Evolutionary conservation across 1,284 basidiomycete species (phyloP).

Genomic region (Exsudoporus floridanus): DNA sequence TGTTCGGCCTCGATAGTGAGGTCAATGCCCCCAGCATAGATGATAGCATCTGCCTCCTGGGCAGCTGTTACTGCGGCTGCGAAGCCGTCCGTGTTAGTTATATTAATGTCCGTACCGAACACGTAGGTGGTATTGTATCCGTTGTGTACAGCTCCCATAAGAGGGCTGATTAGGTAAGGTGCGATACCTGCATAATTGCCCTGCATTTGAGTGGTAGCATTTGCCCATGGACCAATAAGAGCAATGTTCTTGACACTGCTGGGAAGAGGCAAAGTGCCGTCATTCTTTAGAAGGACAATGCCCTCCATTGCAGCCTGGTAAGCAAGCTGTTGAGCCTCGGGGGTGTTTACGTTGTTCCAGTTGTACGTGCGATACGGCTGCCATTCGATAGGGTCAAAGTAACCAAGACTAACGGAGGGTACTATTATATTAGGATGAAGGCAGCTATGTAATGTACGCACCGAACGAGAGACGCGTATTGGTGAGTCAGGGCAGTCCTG

Average conservation of each 20-base stretch:
- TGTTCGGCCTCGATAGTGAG: slow-evolving; percentile 52
- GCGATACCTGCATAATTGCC: slow-evolving; percentile 55
- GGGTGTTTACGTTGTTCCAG: slow-evolving; percentile 50
- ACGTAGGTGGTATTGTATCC: slow-evolving; percentile 47
- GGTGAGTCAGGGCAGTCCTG: slow-evolving; percentile 42
- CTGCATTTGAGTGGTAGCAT: slow-evolving; percentile 56
- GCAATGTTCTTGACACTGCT: slow-evolving; percentile 45
- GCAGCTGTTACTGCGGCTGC: slow-evolving; percentile 65
- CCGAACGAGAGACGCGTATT: slow-evolving; percentile 53
- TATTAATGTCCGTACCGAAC: slow-evolving; percentile 43
- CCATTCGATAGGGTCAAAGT: slow-evolving; percentile 49
- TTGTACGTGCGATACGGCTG: slow-evolving; percentile 52
- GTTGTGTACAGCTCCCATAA: slow-evolving; percentile 46
- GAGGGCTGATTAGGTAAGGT: slow-evolving; percentile 54
- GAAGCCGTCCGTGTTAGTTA: slow-evolving; percentile 44
- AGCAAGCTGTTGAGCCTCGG: slow-evolving; percentile 48
- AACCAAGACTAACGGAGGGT: slow-evolving; percentile 43
- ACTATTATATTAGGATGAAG: too few relatives aligned
- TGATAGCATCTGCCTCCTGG: slow-evolving; percentile 55
- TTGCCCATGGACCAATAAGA: slow-evolving; percentile 54
- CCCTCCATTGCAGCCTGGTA: slow-evolving; percentile 25
- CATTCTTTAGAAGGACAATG: slow-evolving; percentile 13
- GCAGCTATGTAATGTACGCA: too few relatives aligned
- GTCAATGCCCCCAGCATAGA: slow-evolving; percentile 61
- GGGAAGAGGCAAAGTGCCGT: slow-evolving; percentile 51